phyloP scores from a whole-genome alignment of 1,139 yeast genomes.

The Kodamaea derodonti region DNA sequence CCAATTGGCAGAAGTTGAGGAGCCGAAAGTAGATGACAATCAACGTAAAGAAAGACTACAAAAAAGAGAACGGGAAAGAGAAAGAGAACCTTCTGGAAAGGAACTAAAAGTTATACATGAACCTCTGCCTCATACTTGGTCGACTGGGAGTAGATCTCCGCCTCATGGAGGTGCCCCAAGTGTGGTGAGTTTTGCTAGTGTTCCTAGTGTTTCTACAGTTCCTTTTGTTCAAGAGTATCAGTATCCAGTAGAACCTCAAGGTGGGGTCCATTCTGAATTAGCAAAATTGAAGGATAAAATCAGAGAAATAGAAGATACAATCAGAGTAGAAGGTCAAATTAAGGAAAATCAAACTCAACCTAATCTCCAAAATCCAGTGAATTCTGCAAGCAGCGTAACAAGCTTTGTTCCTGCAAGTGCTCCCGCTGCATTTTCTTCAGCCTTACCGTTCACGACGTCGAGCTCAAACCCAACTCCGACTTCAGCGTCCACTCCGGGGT shows the following conservation, averaged over 20 bases:
- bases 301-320: conserved; percentile 34
- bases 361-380: not conserved
- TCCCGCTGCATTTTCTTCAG: not conserved
- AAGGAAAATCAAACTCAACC: not conserved
- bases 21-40: not conserved
- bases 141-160: not conserved
- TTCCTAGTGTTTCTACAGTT: not conserved
- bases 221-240: not conserved
- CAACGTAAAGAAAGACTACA: not conserved
- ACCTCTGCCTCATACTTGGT: not conserved
- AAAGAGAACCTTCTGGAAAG: no score
- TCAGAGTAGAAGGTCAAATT: not conserved
- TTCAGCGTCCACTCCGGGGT: not conserved
- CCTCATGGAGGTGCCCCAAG: not conserved
- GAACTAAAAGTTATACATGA: not conserved
- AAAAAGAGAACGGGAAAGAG: not conserved
- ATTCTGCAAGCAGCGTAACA: not conserved
- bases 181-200: not conserved
- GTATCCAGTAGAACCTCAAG: not conserved
- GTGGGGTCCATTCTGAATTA: conserved; percentile 10
- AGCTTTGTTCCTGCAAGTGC: conserved; percentile 1
- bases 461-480: not conserved
- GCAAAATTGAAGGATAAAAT: conserved; percentile 38
- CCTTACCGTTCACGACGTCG: not conserved
- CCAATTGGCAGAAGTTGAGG: not conserved